phyloP scores from a whole-genome alignment of 805 yeast genomes.

The Metschnikowia kunwiensis region DNA sequence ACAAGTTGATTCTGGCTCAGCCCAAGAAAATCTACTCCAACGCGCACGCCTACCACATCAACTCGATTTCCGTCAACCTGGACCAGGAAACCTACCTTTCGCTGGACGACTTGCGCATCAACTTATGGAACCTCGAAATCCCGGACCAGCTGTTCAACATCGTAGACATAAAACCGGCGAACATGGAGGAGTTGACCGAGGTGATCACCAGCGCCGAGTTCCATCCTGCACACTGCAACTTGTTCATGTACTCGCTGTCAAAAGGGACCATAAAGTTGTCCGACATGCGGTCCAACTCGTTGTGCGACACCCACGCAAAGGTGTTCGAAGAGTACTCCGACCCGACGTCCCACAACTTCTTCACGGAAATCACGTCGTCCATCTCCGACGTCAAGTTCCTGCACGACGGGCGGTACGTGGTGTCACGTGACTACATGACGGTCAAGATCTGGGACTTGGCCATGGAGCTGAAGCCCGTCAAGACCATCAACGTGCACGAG shows the following conservation, averaged over 20 bases:
- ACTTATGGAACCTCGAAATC: constrained; percentile 90
- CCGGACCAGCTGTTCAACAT: constrained; percentile 95
- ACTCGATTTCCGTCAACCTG: constrained; percentile 88
- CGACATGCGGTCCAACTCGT: constrained; percentile 93
- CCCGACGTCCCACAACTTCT: constrained; percentile 89
- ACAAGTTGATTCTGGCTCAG: constrained; percentile 90
- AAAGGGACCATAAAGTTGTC: constrained; percentile 94
- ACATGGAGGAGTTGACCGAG: constrained; percentile 98
- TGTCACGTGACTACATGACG: constrained; percentile 95
- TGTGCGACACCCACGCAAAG: constrained; percentile 86
- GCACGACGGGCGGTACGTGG: constrained; percentile 89
- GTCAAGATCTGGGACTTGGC: constrained; percentile 98
- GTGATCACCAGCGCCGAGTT: constrained; percentile 96
- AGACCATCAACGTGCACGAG: constrained; percentile 93
- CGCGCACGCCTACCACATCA: constrained; percentile 98
- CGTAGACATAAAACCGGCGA: constrained; percentile 95
- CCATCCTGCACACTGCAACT: constrained; percentile 88
- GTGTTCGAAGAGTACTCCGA: constrained; percentile 91
- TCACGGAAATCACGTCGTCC: constrained; percentile 93
- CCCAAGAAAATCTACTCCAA: constrained; percentile 89
- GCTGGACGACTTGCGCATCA: constrained; percentile 91
- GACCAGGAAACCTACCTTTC: constrained; percentile 95
- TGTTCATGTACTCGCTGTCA: constrained; percentile 91
- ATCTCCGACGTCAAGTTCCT: constrained; percentile 93
- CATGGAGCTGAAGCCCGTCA: constrained; percentile 93